Evolutionary conservation across 2,329 filamentous ascomycete species (phyloP), one percentile per base, ranked within the genome.

Genomic region (Diplodia seriata): DNA sequence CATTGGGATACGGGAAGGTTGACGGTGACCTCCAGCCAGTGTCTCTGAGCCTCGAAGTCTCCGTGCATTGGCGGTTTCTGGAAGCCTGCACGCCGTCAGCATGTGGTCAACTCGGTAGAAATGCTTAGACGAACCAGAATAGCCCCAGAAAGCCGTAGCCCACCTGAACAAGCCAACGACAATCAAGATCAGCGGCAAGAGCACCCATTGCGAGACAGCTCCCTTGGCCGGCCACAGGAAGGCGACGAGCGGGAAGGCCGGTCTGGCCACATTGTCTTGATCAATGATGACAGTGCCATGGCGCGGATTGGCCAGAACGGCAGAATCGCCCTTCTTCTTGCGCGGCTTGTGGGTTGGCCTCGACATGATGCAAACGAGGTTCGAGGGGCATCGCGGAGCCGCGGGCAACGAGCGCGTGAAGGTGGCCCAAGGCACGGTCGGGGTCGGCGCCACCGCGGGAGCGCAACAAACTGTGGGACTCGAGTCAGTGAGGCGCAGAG

Each of bases 21-120:
- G 9, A 88, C 91, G 1, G 95, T 97, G 71, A 99, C 85, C 76
- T 99, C 95, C 94, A 99, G 97, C 95, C 95, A 99, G 80, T 99
- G 95, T 73, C 95, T 85, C 79, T 99, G 95, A 3, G 96, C 95
- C 82, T 99, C 95, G 81, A 97, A 99, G 80, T 99, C 95, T 72
- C 95, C 95, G 76, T 94, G 91, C 89, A 97, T 93, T 6, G 95
- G 95, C 43, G 94, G 94, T 69, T 87, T 88, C 69, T 90, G 84
- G 75, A 90, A 91, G 67, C 94, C 91, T 93, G 40, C 6, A 18
- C 12, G 15, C 12, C 43, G 29, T 67, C 38, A 67, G 26, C 38
- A 15, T 15, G 36, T 3, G 70, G 2, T 49, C 38, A 55, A 64
- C 3, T 8, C 18, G 18, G 23, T 4, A 11, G 15, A 20, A 47